Base-by-base conservation (phyloP, 148 eudicot species). In the Silene conica region DNA sequence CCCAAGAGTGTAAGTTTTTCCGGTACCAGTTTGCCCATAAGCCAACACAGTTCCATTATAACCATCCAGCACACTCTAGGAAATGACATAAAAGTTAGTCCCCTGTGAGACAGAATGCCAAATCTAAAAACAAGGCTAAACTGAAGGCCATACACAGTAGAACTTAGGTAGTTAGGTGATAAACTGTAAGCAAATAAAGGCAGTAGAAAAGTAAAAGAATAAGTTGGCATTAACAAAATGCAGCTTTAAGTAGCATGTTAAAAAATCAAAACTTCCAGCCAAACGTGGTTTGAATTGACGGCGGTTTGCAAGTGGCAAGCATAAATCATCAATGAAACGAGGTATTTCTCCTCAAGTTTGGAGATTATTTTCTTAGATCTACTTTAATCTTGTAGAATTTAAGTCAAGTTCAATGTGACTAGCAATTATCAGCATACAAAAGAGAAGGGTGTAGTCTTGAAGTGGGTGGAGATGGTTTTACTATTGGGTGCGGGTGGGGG, bases 1-100 rank as follows among this genome's bases (percentile, higher is more conserved):
- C 77, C 97, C 99, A 74, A 96, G 96, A 69, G 99, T 96, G 77
- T 82, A 90, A 28, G 99, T 96, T 82, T 96, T 96, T 56, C 99
- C 99, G 0, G 99, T 96, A 66, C 99, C 99, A 18, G 99, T 96
- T 82, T 96, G 99, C 69, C 99, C 99, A 86, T 96, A 96, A 61
- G 97, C 99, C 91, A 96, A 87, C 70, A 96, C 92, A 34, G 99
- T 96, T 82, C 99, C 99, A 81, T 96, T 96, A 84, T 96, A 96
- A 73, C 99, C 99, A 64, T 88, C 96, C 71, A 96, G 84, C 65
- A 96, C 99, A 81, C 99, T 96, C 99, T 96, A 74, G 73, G 60
- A 76, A 58, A 72, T 59, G 28, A 76, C 56, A 69, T 45, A 38
- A 66, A 59, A 21, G 55, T 78, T 72, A 83, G 78, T 58, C 43